Evolutionary conservation across 768 basidiomycete genomes (phyloP), one percentile per base, ranked within the genome.

Genomic region (Pisolithus sp.): DNA sequence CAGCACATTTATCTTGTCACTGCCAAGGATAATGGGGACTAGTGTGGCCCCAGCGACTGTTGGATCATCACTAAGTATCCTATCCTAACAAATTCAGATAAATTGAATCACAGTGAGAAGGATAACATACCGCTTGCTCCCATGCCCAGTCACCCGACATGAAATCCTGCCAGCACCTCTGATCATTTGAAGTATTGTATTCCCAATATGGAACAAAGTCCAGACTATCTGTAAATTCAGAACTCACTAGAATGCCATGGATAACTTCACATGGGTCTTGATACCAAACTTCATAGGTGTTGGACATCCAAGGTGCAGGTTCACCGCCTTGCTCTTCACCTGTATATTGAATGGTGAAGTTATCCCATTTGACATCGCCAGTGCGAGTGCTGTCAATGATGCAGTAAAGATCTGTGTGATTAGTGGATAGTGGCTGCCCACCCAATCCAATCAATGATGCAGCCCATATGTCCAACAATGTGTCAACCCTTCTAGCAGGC

Each of bases 31-130:
- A 26, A 57, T 46, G 2, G 51, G 56, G 15, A 53, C 34, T 1
- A 54, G 45, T 34, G 34, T 57, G 0, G 68, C 49, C 2, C 69
- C 68, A 43, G 62, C 58, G 1, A 50, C 71, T 4, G 53, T 23
- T 4, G 51, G 51, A 49, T 65, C 49, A 23, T 63, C 44, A 28
- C 17, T 9, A 21, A 42, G 21, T 2, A 54, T 50, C 36, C 15
- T 36, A n/a, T 53, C 46, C 46, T 52, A 38, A 26, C 23, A 50
- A n/a, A 2, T 30, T n/a, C 47, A 17, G 12, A 46, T 52, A 23
- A 46, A 44, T 46, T 5, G 36, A 13, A 46, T 24, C 2, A 3
- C 23, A 24, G 46, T 21, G 40, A 18, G 7, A 20, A 5, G 13
- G 28, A 46, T 42, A 3, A 51, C 44, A 17, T 39, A 58, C 55